Percentiles rank a stretch among this genome's conserved stretches.
Evolutionary conservation across 495 filamentous ascomycete species (phyloP).

Genomic region (Letharia columbiana): DNA sequence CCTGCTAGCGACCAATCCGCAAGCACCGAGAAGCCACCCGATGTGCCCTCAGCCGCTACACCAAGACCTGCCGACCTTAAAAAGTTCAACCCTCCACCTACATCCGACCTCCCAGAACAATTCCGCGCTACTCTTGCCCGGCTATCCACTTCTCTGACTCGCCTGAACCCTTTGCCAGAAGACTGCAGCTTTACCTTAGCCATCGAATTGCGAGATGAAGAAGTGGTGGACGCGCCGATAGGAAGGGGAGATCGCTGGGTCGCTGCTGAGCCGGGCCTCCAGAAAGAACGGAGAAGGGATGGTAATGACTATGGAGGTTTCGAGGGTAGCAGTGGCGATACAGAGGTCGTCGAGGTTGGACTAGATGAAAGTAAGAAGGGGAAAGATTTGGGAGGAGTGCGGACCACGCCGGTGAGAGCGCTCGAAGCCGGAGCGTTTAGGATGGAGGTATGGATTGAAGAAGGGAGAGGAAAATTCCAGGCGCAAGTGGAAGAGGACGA

Average conservation of each 20-base stretch:
- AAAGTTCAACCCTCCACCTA: conserved; percentile 18
- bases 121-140: conserved; percentile 52
- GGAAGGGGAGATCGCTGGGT: conserved; percentile 50
- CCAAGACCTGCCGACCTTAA: conserved; percentile 15
- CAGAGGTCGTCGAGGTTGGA: conserved; percentile 33
- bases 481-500: conserved; percentile 9
- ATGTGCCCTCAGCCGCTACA: conserved; percentile 3
- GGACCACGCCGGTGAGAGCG: conserved; percentile 44
- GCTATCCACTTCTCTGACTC: conserved; percentile 46
- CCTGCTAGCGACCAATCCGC: conserved; percentile 20
- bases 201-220: conserved; percentile 71
- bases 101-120: conserved; percentile 60
- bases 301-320: conserved; percentile 1
- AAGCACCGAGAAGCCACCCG: not conserved
- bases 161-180: conserved; percentile 55
- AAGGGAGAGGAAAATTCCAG: conserved; percentile 47
- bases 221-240: conserved; percentile 64
- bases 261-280: conserved; percentile 42
- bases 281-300: conserved; percentile 22
- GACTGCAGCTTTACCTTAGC: conserved; percentile 81
- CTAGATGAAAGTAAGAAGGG: conserved; percentile 22
- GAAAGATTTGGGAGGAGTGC: conserved; percentile 29
- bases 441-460: conserved; percentile 49
- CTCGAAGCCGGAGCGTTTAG: conserved; percentile 47
- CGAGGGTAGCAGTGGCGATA: not conserved